Percentiles rank a stretch among this genome's conserved stretches.
phyloP scores from a whole-genome alignment of 169 alveolate species.

The Plasmodium blacklocki region DNA sequence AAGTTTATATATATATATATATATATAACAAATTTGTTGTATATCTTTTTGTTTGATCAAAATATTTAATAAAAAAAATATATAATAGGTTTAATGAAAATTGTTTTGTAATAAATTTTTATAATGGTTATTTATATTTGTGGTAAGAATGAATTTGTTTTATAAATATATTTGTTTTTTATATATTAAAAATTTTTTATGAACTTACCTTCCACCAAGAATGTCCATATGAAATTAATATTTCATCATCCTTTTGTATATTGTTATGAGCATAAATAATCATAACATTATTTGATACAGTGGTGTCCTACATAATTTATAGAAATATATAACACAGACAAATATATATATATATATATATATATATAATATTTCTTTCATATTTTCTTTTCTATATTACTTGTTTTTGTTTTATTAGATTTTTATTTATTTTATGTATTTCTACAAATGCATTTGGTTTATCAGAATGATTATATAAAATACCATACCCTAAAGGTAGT shows the following conservation, averaged over 20 bases:
- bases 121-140: too few relatives aligned
- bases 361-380: neutral
- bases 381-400: too few relatives aligned
- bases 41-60: too few relatives aligned
- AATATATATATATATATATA: neutral
- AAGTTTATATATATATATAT: too few relatives aligned
- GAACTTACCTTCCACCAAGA: constrained; percentile 58
- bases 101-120: too few relatives aligned
- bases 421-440: constrained; percentile 17
- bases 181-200: neutral
- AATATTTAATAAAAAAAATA: too few relatives aligned
- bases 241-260: constrained; percentile 33
- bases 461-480: constrained; percentile 62
- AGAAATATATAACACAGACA: neutral
- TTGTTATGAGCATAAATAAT: constrained; percentile 34
- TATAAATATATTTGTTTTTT: neutral
- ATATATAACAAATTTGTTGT: too few relatives aligned
- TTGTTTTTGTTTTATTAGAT: neutral
- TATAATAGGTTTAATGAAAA: too few relatives aligned
- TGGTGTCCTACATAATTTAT: constrained; percentile 21
- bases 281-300: constrained; percentile 31
- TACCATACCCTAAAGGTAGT: constrained; percentile 63
- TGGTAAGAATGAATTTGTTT: too few relatives aligned
- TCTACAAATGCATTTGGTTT: constrained; percentile 64
- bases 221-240: constrained; percentile 61